These are phyloP conservation scores for Leccinum longicurvipes DNA, from an alignment of 768 basidiomycete species.

Conservation along the genomic window DNA sequence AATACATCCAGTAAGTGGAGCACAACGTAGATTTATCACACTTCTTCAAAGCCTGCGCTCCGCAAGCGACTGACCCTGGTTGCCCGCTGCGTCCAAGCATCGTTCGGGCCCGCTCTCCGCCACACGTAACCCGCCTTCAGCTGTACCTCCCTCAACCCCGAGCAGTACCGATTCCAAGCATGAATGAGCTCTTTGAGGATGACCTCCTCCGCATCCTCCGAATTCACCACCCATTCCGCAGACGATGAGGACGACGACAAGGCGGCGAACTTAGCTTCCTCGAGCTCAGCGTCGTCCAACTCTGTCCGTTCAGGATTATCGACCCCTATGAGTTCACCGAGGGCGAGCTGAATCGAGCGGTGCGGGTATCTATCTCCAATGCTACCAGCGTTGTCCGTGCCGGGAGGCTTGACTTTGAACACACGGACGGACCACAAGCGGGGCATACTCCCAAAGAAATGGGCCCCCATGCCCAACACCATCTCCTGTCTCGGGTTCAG, in stretches of 20 bases:
- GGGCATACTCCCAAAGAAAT: constrained; percentile 37
- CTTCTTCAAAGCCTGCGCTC: constrained; percentile 19
- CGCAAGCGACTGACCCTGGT: constrained; percentile 7
- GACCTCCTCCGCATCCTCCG: constrained; percentile 22
- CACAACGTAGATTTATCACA: not conserved
- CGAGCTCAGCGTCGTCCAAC: constrained; percentile 21
- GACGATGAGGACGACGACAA: not conserved
- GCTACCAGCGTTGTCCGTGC: constrained; percentile 6
- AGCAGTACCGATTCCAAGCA: constrained; percentile 44
- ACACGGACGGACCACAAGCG: constrained; percentile 38
- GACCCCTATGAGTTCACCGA: constrained; percentile 8
- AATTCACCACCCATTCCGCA: not conserved
- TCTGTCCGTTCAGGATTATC: constrained; percentile 16
- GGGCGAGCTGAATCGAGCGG: constrained; percentile 6
- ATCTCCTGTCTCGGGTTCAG: constrained; percentile 27
- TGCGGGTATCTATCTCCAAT: constrained; percentile 12
- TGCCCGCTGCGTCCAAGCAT: constrained; percentile 33
- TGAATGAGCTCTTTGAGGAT: constrained; percentile 37
- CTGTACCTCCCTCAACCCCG: constrained; percentile 38
- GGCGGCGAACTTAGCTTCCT: constrained; percentile 12
- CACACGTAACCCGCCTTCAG: constrained; percentile 39
- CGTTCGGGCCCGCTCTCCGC: constrained; percentile 36
- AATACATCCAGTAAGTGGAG: not conserved
- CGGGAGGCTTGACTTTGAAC: constrained; percentile 28
- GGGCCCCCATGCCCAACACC: constrained; percentile 42